These are phyloP conservation scores for Nothophaeocryptopus gaeumannii DNA, from an alignment of 2,329 filamentous ascomycete species.

Conservation along the genomic window DNA sequence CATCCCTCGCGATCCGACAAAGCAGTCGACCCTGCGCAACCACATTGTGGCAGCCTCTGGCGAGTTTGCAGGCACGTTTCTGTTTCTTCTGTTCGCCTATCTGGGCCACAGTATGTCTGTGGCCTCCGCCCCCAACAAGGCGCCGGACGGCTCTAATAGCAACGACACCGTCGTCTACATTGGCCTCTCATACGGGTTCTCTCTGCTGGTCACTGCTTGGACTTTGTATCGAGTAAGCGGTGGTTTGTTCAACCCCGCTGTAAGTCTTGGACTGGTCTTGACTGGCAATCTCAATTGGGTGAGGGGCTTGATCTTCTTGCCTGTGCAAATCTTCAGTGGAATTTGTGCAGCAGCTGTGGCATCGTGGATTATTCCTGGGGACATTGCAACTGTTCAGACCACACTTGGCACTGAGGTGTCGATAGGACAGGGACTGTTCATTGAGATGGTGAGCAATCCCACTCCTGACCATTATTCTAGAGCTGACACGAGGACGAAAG, in stretches of 20 bases:
- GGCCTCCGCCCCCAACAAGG: slow-evolving; percentile 33
- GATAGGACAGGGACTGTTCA: slow-evolving; percentile 32
- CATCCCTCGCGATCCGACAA: slow-evolving; percentile 6
- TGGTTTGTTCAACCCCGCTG: slow-evolving; percentile 33
- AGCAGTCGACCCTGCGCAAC: slow-evolving; percentile 2
- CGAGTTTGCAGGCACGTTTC: slow-evolving; percentile 42
- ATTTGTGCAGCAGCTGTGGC: slow-evolving; percentile 34
- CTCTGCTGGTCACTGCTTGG: slow-evolving; percentile 40
- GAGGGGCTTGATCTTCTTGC: slow-evolving; percentile 29
- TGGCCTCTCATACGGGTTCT: slow-evolving; percentile 38
- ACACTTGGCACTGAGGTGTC: slow-evolving; percentile 29
- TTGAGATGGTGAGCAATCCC: slow-evolving; percentile 30
- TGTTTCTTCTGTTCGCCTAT: slow-evolving; percentile 41
- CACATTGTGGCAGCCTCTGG: slow-evolving; percentile 4
- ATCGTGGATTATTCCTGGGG: slow-evolving; percentile 30
- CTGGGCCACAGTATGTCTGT: slow-evolving; percentile 8
- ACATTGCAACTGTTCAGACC: slow-evolving; percentile 30
- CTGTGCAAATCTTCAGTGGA: slow-evolving; percentile 31
- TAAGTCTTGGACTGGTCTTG: slow-evolving; percentile 33
- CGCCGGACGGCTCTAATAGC: slow-evolving; percentile 42
- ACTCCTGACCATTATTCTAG: background rate
- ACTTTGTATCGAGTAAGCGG: slow-evolving; percentile 34
- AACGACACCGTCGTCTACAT: slow-evolving; percentile 30
- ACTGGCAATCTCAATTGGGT: slow-evolving; percentile 27
- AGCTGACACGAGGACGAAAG: slow-evolving; percentile 5